Percentiles rank a stretch among this genome's conserved stretches.
These are phyloP conservation scores for Sonneratia caseolaris DNA, from an alignment of 345 rosid genomes.

Conservation along the genomic window DNA sequence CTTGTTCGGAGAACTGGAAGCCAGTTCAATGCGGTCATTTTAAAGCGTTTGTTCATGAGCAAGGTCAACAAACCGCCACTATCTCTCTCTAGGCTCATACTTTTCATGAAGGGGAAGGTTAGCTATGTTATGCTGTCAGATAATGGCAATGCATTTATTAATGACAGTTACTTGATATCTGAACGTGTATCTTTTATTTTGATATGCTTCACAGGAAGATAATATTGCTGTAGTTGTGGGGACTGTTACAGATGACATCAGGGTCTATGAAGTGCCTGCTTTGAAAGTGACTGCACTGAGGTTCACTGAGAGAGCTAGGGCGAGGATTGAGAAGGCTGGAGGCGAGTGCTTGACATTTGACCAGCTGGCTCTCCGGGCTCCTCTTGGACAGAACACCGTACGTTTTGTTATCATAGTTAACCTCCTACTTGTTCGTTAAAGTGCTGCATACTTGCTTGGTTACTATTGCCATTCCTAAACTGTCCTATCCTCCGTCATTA, in stretches of 20 bases:
- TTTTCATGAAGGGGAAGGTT: constrained; percentile 53
- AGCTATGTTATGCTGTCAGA: neutral
- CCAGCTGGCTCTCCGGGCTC: constrained; percentile 86
- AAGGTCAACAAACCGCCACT: constrained; percentile 56
- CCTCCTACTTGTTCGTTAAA: neutral
- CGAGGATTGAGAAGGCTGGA: constrained; percentile 94
- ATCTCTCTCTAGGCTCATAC: constrained; percentile 50
- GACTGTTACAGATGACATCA: constrained; percentile 70
- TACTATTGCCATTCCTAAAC: neutral
- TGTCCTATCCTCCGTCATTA: neutral
- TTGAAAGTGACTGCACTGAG: constrained; percentile 73
- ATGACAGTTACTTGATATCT: no score
- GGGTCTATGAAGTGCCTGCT: constrained; percentile 73
- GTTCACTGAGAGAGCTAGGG: constrained; percentile 85
- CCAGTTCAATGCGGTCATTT: constrained; percentile 59
- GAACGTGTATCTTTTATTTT: neutral
- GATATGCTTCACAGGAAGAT: constrained; percentile 31
- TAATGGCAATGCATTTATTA: no score
- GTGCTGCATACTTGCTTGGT: neutral
- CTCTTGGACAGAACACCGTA: constrained; percentile 91
- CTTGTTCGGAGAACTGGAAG: constrained; percentile 67
- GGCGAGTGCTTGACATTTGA: constrained; percentile 92
- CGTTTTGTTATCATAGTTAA: neutral
- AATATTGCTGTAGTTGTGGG: constrained; percentile 82
- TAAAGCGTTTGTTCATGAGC: constrained; percentile 77